A percentile compares a stretch with the other conserved stretches of the same genome.
These are phyloP conservation scores for Pleodorina starrii DNA, from an alignment of 139 green algal species.

Conservation along the genomic window DNA sequence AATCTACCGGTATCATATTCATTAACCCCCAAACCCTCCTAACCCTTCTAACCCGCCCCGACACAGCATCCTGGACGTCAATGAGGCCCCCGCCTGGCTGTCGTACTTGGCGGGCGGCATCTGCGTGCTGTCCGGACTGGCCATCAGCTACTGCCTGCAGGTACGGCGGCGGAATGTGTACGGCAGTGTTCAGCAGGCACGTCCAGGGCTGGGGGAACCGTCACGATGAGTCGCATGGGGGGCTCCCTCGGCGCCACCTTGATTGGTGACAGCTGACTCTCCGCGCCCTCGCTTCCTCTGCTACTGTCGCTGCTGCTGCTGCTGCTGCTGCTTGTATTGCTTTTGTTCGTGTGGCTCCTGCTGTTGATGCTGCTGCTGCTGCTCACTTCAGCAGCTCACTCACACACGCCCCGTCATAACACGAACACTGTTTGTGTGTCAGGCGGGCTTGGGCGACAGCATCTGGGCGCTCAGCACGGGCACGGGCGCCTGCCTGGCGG, in stretches of 20 bases:
- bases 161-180: conserved; percentile 53
- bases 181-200: no score
- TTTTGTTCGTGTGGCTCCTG: neutral
- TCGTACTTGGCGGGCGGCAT: conserved; percentile 39
- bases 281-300: neutral
- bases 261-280: no score
- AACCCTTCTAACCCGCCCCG: neutral
- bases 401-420: no score
- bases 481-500: conserved; percentile 70
- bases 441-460: conserved; percentile 30
- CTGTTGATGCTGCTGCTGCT: neutral
- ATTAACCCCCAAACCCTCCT: neutral
- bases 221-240: no score
- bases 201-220: no score
- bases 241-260: no score
- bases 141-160: conserved; percentile 12
- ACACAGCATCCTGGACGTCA: conserved; percentile 64
- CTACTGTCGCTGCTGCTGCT: neutral
- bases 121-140: conserved; percentile 56
- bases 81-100: conserved; percentile 59
- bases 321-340: neutral
- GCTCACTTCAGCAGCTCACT: no score
- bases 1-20: no score
- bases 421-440: no score
- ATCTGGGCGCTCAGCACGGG: conserved; percentile 72